phyloP scores from a whole-genome alignment of 2,329 filamentous ascomycete genomes.

The Endoconidiophora laricicola region DNA sequence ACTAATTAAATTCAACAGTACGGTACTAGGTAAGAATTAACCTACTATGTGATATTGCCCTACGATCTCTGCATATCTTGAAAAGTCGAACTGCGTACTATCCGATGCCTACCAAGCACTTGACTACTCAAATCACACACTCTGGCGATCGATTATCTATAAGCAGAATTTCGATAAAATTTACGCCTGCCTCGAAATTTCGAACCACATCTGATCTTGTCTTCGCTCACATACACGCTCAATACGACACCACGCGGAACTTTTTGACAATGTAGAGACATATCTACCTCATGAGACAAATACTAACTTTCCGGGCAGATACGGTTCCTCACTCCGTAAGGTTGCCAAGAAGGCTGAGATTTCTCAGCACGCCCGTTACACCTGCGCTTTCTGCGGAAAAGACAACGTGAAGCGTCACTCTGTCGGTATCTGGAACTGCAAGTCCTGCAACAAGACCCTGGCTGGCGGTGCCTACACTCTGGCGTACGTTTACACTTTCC shows the following conservation, averaged over 20 bases:
- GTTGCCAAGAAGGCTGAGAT: constrained; percentile 98
- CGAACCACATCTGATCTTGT: too few relatives aligned
- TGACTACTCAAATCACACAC: neutral
- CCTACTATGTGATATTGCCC: neutral
- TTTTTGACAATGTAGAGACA: neutral
- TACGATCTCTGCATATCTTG: too few relatives aligned
- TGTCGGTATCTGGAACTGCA: constrained; percentile 95
- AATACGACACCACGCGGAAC: neutral
- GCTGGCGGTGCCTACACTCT: constrained; percentile 73
- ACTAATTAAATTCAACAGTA: constrained; percentile 42
- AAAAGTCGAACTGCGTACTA: too few relatives aligned
- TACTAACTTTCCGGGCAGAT: constrained; percentile 38
- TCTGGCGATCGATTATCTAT: neutral
- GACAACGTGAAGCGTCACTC: constrained; percentile 78
- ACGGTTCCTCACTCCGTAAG: constrained; percentile 98
- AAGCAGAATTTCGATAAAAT: too few relatives aligned
- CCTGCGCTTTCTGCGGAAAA: constrained; percentile 98
- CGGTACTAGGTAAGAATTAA: constrained; percentile 64
- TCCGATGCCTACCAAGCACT: neutral
- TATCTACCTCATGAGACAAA: neutral
- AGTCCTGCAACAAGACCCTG: constrained; percentile 82
- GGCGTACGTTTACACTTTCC: constrained; percentile 52
- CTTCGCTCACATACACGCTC: neutral
- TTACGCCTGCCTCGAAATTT: too few relatives aligned
- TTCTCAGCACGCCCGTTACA: constrained; percentile 92